Base-by-base conservation (phyloP, 2,329 filamentous ascomycete species). In the Claviceps citrina region DNA sequence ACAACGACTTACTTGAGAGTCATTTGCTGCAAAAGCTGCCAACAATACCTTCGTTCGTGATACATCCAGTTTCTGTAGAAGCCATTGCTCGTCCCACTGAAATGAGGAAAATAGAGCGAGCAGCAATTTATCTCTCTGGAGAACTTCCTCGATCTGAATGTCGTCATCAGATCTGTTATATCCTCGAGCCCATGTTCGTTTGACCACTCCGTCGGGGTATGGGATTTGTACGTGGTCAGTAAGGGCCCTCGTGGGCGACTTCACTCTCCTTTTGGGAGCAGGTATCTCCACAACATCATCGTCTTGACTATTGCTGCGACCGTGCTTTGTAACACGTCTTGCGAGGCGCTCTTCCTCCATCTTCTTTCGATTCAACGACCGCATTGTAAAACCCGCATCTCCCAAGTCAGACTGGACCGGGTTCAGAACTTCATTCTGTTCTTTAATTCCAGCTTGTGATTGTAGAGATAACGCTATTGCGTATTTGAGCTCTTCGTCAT, bases 291-390 rank as follows among this genome's bases (percentile, higher is more conserved):
- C 44, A 26, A 50, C 45, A 43, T 55, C 52, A 37, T 53, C 49
- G 16, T 53, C 51, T 20, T 53, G 50, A 42, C 46, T 42, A 18
- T 49, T 48, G 31, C 44, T 43, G 24, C 55, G 50, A 36, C 46
- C 53, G 27, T 55, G 70, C 56, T 87, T 83, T 32, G 30, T 15
- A n/a, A 68, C 68, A 30, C 77, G 57, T 48, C 87, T 72, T 18
- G 75, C 78, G 12, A 93, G 68, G 31, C 89, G 76, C 54, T 93
- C 85, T 51, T 78, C 68, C 57, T 95, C 89, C 84, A 94, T 91
- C 39, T 76, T 72, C 58, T 78, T 84, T 27, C 87, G 73, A 61
- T 94, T 73, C 1, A 93, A 59, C 3, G 71, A 70, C 4, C 70
- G 52, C 0, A 75, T 49, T 0, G 67, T 64, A 24, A 55, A 50